phyloP scores from a whole-genome alignment of 176 grass and related monocot genomes.

The Elaeis guineensis region DNA sequence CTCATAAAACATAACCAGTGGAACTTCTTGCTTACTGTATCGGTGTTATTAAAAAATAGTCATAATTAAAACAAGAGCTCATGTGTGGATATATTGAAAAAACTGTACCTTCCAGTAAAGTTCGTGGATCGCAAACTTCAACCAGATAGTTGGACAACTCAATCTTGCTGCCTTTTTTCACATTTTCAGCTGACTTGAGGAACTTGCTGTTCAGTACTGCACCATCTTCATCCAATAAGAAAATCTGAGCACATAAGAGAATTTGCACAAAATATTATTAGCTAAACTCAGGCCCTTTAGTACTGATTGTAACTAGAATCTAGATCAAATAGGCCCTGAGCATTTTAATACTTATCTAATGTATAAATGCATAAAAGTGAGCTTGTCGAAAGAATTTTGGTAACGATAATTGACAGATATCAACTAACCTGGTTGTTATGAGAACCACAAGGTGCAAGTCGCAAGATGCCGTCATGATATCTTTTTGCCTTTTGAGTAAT shows the following conservation, averaged over 20 bases:
- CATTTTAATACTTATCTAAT: no score
- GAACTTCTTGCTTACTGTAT: no score
- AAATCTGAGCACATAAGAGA: background rate
- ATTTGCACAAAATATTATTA: no score
- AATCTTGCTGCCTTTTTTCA: background rate
- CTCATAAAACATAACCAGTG: no score
- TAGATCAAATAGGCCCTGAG: no score
- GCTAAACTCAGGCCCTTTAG: no score
- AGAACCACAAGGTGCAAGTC: slow-evolving; percentile 39
- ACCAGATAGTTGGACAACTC: slow-evolving; percentile 1
- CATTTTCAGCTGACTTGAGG: background rate
- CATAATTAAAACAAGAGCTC: no score
- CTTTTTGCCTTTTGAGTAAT: slow-evolving; percentile 79
- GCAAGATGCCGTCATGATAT: slow-evolving; percentile 69
- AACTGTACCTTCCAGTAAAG: background rate
- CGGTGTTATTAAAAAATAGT: no score
- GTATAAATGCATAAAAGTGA: no score
- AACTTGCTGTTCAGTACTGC: slow-evolving; percentile 4
- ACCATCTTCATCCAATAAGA: slow-evolving; percentile 5
- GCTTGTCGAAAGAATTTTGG: no score
- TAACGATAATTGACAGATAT: background rate
- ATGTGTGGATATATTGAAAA: background rate
- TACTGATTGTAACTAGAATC: no score
- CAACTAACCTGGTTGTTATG: slow-evolving; percentile 54
- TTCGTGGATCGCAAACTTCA: slow-evolving; percentile 23